Evolutionary conservation across 2,329 filamentous ascomycete genomes (phyloP).

Genomic region (Tolypocladium capitatum): DNA sequence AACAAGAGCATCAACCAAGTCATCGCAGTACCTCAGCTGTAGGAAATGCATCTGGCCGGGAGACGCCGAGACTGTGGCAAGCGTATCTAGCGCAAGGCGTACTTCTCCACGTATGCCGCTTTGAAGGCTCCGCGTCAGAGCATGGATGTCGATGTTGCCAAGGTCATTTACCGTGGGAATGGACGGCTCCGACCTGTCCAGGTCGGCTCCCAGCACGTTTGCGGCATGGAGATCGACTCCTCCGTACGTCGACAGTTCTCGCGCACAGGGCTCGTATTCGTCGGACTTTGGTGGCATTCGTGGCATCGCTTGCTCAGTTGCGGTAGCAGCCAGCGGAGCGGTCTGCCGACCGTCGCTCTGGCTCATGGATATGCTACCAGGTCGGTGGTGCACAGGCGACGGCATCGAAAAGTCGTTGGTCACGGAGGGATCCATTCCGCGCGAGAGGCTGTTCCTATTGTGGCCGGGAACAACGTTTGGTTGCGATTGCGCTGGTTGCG

Average conservation of each 20-base stretch:
- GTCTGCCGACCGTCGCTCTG: conserved; percentile 18
- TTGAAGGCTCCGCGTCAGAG: conserved; percentile 77
- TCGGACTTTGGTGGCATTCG: conserved; percentile 32
- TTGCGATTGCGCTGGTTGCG: conserved; percentile 11
- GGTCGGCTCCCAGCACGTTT: conserved; percentile 49
- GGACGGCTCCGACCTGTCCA: conserved; percentile 58
- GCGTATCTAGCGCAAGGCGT: conserved; percentile 74
- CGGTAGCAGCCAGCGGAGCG: conserved; percentile 7
- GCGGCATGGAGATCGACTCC: conserved; percentile 58
- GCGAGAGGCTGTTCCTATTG: conserved; percentile 36
- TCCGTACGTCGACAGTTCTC: conserved; percentile 49
- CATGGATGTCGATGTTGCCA: conserved; percentile 79
- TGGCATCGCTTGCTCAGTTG: conserved; percentile 18
- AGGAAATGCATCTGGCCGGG: conserved; percentile 51
- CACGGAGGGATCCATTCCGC: conserved; percentile 29
- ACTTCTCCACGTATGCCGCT: conserved; percentile 83
- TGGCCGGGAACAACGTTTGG: conserved; percentile 19
- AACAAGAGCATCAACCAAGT: conserved; percentile 73
- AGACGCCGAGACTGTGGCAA: conserved; percentile 54
- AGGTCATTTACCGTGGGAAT: conserved; percentile 65
- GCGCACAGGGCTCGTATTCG: conserved; percentile 41
- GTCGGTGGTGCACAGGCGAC: conserved; percentile 29
- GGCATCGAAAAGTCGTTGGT: conserved; percentile 29
- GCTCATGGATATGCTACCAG: conserved; percentile 27
- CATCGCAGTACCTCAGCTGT: conserved; percentile 64